These are phyloP conservation scores for Russula lepida DNA, from an alignment of 768 basidiomycete species.

Conservation along the genomic window DNA sequence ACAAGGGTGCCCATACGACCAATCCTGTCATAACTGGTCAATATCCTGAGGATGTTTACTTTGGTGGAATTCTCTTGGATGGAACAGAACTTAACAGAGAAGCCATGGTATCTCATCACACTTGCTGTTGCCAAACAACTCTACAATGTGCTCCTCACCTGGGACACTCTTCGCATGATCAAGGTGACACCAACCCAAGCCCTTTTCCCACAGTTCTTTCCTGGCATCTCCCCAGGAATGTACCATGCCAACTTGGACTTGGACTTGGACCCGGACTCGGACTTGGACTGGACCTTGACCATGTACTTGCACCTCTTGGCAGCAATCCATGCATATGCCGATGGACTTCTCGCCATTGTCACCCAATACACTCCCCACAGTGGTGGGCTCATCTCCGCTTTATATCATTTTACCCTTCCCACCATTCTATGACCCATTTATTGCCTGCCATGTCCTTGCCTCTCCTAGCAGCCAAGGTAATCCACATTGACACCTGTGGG, in stretches of 20 bases:
- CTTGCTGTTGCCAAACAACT: too few relatives aligned
- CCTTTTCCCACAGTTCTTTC: too few relatives aligned
- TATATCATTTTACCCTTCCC: not conserved
- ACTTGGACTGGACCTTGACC: slow-evolving; percentile 26
- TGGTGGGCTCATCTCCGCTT: too few relatives aligned
- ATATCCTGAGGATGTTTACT: slow-evolving; percentile 69
- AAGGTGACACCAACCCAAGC: too few relatives aligned
- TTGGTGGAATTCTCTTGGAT: slow-evolving; percentile 34
- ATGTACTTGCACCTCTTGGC: not conserved
- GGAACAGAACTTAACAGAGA: too few relatives aligned
- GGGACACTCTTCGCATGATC: too few relatives aligned
- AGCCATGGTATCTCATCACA: too few relatives aligned
- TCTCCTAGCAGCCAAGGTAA: slow-evolving; percentile 74
- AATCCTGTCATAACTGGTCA: slow-evolving; percentile 35
- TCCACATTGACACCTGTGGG: slow-evolving; percentile 91
- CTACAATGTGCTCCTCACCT: too few relatives aligned
- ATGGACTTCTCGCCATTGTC: slow-evolving; percentile 29
- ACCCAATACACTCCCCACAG: too few relatives aligned
- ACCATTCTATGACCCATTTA: not conserved
- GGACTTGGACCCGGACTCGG: too few relatives aligned
- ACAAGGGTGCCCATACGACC: too few relatives aligned
- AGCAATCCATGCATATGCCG: not conserved
- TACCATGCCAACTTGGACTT: slow-evolving; percentile 24
- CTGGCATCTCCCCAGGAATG: too few relatives aligned
- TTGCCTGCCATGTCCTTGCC: slow-evolving; percentile 31